These are phyloP conservation scores for Oryza meridionalis DNA, from an alignment of 176 grass and related monocot genomes.

Conservation along the genomic window DNA sequence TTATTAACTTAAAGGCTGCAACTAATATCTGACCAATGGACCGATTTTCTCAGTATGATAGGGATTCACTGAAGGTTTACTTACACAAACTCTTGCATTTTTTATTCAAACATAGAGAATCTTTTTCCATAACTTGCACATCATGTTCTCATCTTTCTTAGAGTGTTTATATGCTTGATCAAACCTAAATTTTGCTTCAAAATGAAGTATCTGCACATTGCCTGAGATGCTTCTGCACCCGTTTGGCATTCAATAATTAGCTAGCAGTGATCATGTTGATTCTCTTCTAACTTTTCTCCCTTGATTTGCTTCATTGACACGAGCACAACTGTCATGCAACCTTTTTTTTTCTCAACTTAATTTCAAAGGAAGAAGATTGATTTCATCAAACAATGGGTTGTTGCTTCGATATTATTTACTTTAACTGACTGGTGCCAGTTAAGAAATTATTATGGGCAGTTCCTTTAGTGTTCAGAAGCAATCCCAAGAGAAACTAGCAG, in stretches of 20 bases:
- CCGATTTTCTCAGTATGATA: not conserved
- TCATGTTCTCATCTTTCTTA: slow-evolving; percentile 19
- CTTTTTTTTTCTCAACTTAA: not conserved
- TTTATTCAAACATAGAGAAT: not conserved
- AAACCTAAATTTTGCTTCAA: slow-evolving; percentile 27
- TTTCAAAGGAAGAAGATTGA: not conserved
- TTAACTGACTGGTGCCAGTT: not conserved
- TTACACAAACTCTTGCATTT: not conserved
- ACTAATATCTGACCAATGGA: not conserved
- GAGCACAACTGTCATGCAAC: not conserved
- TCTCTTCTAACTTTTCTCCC: not conserved
- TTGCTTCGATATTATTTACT: slow-evolving; percentile 8
- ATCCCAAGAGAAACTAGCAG: not conserved
- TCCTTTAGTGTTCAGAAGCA: not conserved
- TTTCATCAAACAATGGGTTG: not conserved
- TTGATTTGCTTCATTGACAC: slow-evolving; percentile 9
- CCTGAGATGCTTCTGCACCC: not conserved
- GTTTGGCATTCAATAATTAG: slow-evolving; percentile 19
- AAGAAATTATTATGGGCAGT: not conserved
- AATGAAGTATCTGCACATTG: not conserved
- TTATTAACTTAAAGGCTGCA: not conserved
- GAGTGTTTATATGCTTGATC: slow-evolving; percentile 15
- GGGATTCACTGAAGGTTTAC: not conserved
- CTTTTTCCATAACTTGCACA: not conserved
- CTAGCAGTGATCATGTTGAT: not conserved